Evolutionary conservation across 1,284 basidiomycete species (phyloP), one percentile per base, ranked within the genome.

Genomic region (Fistulina hepatica): DNA sequence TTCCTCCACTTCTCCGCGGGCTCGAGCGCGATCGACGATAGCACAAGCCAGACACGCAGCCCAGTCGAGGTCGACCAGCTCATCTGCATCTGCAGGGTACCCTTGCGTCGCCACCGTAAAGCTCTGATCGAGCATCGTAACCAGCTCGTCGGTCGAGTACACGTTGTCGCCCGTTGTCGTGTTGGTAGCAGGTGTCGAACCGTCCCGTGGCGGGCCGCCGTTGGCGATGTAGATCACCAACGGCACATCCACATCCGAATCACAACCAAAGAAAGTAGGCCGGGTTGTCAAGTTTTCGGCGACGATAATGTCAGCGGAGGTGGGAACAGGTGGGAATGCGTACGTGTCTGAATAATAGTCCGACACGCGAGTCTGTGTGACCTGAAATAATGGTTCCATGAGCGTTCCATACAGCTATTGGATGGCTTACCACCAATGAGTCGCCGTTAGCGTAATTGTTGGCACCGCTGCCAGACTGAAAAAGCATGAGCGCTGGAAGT

Each of bases 251-350:
- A 39, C 33, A 9, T 44, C 42, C 17, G 43, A 37, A 21, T 58
- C 39, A 45, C 67, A 70, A 2, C 65, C 67, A 45, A 69, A 70
- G 53, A 69, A 69, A 1, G 64, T 64, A 2, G 65, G 65, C 6
- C 54, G 55, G 8, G 45, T 47, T 4, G 51, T 55, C 13, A 69
- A 53, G 40, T 57, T 56, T 26, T 60, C 53, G 1, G 56, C 44
- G 15, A 50, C 41, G 49, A 67, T 67, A 16, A 44, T 52, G 13
- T 31, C 40, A 2, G 44, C 33, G 6, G 52, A 48, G 4, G 45
- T 48, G 0, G 67, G 67, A 2, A 69, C 56, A 4, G 52, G 44
- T 1, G 64, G 68, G 58, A 67, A 69, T 11, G 60, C 10, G 49
- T n/a, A n/a, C n/a, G n/a, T n/a, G n/a, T n/a, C n/a, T n/a, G n/a